phyloP scores from a whole-genome alignment of 208 protist genomes.

The Acanthamoeba sp. region DNA sequence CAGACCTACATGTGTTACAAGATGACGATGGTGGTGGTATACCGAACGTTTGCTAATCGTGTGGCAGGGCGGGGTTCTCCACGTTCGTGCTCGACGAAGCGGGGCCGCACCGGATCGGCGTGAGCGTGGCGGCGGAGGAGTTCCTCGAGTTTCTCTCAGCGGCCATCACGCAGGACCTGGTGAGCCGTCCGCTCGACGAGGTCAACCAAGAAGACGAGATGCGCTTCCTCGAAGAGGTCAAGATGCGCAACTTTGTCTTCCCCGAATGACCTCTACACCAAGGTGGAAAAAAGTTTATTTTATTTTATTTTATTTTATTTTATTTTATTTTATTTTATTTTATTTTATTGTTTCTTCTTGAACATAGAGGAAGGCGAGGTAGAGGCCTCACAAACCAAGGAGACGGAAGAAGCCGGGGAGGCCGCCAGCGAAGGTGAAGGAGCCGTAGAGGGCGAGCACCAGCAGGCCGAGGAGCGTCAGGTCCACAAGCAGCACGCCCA shows the following conservation, averaged over 20 bases:
- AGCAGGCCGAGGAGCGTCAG: not conserved
- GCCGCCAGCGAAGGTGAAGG: constrained; percentile 15
- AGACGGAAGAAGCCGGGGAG: not conserved
- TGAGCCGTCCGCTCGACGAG: not conserved
- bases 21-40: too few relatives aligned
- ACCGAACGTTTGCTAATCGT: not conserved
- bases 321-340: too few relatives aligned
- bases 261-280: not conserved
- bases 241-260: not conserved
- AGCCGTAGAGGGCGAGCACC: not conserved
- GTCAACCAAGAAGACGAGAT: not conserved
- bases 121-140: not conserved
- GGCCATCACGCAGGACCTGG: not conserved
- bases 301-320: too few relatives aligned
- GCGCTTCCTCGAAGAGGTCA: not conserved
- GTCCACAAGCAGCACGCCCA: not conserved
- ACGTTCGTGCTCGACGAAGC: not conserved
- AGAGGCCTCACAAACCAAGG: not conserved
- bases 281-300: too few relatives aligned
- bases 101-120: not conserved
- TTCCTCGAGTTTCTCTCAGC: not conserved
- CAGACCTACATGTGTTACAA: too few relatives aligned
- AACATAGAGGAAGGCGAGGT: too few relatives aligned
- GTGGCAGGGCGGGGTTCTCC: not conserved
- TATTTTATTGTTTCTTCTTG: too few relatives aligned